Percentiles rank a stretch among this genome's conserved stretches.
Evolutionary conservation across 1,284 basidiomycete species (phyloP).

Genomic region (Phenoliferia sp.): DNA sequence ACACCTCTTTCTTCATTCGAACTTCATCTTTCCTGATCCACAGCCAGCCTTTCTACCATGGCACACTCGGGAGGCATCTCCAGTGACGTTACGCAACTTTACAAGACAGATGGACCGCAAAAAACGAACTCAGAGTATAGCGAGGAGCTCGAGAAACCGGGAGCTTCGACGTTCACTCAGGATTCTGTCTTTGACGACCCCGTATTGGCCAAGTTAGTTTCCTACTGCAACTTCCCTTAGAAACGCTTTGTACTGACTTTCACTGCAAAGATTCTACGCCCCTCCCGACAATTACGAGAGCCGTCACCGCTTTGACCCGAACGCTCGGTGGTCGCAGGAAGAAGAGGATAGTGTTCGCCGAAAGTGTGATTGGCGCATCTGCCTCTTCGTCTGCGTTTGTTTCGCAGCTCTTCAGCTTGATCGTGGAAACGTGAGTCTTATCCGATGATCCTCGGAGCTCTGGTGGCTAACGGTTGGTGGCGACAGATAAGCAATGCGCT

Average conservation of each 20-base stretch:
- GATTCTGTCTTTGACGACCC: slow-evolving; percentile 13
- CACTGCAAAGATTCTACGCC: not conserved
- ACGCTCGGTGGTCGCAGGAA: slow-evolving; percentile 41
- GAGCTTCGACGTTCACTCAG: not conserved
- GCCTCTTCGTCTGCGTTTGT: slow-evolving; percentile 37
- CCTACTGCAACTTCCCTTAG: not conserved
- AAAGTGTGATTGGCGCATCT: slow-evolving; percentile 32
- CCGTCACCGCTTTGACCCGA: slow-evolving; percentile 42
- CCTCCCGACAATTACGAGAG: not conserved
- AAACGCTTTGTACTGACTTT: not conserved
- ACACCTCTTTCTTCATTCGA: no score
- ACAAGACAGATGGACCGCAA: no score
- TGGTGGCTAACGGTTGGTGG: not conserved
- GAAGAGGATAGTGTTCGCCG: slow-evolving; percentile 39
- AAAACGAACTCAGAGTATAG: no score
- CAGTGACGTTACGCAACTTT: no score
- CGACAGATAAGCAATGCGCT: slow-evolving; percentile 35
- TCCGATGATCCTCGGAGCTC: not conserved
- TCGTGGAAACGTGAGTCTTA: slow-evolving; percentile 36
- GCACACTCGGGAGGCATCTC: no score
- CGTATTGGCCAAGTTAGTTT: not conserved
- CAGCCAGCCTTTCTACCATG: no score
- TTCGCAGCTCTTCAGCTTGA: slow-evolving; percentile 41
- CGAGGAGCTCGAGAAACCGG: not conserved
- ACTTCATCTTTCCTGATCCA: no score